Percentiles rank a stretch among this genome's conserved stretches.
These are phyloP conservation scores for Tolypocladium sp. DNA, from an alignment of 2,329 filamentous ascomycete species.

Conservation along the genomic window DNA sequence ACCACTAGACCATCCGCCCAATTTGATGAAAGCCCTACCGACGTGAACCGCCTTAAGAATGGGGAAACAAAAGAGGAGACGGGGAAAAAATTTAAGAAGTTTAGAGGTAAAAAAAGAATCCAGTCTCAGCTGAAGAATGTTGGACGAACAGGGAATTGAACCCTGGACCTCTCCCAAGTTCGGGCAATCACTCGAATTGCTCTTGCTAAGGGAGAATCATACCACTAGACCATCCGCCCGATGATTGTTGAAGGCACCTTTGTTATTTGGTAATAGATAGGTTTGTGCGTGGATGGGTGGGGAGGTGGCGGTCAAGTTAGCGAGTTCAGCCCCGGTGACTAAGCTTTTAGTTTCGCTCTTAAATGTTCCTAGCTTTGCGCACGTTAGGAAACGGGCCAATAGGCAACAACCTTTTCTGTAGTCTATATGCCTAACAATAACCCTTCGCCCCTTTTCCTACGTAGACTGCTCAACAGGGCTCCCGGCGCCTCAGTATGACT, in stretches of 20 bases:
- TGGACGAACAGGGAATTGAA: slow-evolving; percentile 25
- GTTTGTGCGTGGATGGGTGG: not conserved
- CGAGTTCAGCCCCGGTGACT: too few relatives aligned
- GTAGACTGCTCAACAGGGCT: too few relatives aligned
- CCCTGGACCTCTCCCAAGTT: slow-evolving; percentile 21
- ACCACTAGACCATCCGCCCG: slow-evolving; percentile 14
- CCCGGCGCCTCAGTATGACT: too few relatives aligned
- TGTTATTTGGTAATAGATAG: not conserved
- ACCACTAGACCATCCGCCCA: slow-evolving; percentile 9
- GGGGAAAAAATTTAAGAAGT: slow-evolving; percentile 5
- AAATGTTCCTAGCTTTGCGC: too few relatives aligned
- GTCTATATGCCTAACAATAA: too few relatives aligned
- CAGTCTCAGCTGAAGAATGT: not conserved
- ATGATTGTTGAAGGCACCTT: not conserved
- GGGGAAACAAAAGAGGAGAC: not conserved
- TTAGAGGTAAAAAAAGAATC: not conserved
- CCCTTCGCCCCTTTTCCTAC: too few relatives aligned
- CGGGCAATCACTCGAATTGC: slow-evolving; percentile 8
- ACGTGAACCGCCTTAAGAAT: not conserved
- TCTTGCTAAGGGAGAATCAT: slow-evolving; percentile 11
- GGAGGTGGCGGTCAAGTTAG: not conserved
- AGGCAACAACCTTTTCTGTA: too few relatives aligned
- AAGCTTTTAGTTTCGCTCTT: too few relatives aligned
- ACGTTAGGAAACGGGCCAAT: too few relatives aligned
- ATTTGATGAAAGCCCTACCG: not conserved